phyloP scores from a whole-genome alignment of 345 rosid genomes.

The Aquilaria yunnanensis region DNA sequence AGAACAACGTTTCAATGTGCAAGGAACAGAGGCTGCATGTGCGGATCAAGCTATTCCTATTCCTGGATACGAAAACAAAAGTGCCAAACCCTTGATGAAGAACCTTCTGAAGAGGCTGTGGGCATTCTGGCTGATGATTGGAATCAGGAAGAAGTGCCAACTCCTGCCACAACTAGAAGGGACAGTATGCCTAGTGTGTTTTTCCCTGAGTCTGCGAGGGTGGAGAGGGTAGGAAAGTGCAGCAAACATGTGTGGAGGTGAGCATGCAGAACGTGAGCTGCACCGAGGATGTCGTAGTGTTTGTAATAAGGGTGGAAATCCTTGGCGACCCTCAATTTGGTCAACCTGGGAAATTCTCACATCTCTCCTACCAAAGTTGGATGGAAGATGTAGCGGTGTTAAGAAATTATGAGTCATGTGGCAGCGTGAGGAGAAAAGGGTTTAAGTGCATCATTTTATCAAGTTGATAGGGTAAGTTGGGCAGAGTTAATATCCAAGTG shows the following conservation, averaged over 20 bases:
- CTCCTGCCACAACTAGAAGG: not conserved
- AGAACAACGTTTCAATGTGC: constrained; percentile 26
- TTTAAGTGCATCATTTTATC: too few species aligned
- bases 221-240: constrained; percentile 26
- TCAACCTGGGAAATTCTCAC: too few species aligned
- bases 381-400: too few species aligned
- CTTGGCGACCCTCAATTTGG: too few species aligned
- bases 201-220: constrained; percentile 34
- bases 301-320: too few species aligned
- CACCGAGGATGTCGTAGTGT: too few species aligned
- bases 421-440: too few species aligned
- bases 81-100: constrained; percentile 26
- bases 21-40: constrained; percentile 15
- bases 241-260: not conserved
- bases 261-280: too few species aligned
- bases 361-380: too few species aligned
- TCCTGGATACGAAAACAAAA: constrained; percentile 12
- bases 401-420: too few species aligned
- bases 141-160: constrained; percentile 17
- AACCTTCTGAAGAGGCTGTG: constrained; percentile 51
- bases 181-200: constrained; percentile 22
- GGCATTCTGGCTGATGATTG: constrained; percentile 23
- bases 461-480: too few species aligned
- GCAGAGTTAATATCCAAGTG: too few species aligned
- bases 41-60: constrained; percentile 5